Conservation (phyloP, 805 yeast genomes). For the Martiniozyma abietophila region DNA sequence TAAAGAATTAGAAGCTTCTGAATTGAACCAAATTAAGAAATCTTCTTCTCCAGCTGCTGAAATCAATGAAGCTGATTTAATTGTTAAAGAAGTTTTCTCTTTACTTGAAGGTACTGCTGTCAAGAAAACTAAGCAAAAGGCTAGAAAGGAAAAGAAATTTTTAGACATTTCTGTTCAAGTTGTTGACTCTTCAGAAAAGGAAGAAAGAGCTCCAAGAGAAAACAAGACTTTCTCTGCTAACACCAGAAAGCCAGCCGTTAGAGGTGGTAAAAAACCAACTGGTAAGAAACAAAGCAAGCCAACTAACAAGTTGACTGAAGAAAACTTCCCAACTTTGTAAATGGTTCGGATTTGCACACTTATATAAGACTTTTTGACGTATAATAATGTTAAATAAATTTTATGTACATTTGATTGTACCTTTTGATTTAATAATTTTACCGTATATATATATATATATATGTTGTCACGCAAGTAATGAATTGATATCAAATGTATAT, state of each 20-base stretch:
- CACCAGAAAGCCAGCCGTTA: constrained; percentile 19
- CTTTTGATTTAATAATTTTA: too few relatives aligned
- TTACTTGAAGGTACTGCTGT: constrained; percentile 50
- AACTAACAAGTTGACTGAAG: constrained; percentile 31
- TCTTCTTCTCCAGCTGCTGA: constrained; percentile 30
- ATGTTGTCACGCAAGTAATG: too few relatives aligned
- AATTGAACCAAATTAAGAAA: constrained; percentile 22
- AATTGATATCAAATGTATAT: too few relatives aligned
- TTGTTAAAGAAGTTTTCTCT: constrained; percentile 56
- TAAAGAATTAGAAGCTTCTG: constrained; percentile 48
- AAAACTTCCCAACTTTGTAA: constrained; percentile 66
- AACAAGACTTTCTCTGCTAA: constrained; percentile 10
- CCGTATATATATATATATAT: too few relatives aligned
- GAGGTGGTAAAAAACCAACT: constrained; percentile 10
- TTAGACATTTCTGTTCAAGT: constrained; percentile 69
- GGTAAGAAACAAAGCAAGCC: constrained; percentile 18
- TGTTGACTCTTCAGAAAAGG: constrained; percentile 37
- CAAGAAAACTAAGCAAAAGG: constrained; percentile 65
- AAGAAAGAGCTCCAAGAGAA: constrained; percentile 26
- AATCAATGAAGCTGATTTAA: constrained; percentile 46
- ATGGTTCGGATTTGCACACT: neutral
- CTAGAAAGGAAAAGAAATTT: constrained; percentile 70
- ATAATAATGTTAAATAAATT: too few relatives aligned
- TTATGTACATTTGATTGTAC: too few relatives aligned
- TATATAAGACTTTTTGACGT: constrained; percentile 3